A percentile compares a stretch with the other conserved stretches of the same genome.
Evolutionary conservation across 352 stramenopile species (phyloP).

Genomic region (Ophiocytium majus): DNA sequence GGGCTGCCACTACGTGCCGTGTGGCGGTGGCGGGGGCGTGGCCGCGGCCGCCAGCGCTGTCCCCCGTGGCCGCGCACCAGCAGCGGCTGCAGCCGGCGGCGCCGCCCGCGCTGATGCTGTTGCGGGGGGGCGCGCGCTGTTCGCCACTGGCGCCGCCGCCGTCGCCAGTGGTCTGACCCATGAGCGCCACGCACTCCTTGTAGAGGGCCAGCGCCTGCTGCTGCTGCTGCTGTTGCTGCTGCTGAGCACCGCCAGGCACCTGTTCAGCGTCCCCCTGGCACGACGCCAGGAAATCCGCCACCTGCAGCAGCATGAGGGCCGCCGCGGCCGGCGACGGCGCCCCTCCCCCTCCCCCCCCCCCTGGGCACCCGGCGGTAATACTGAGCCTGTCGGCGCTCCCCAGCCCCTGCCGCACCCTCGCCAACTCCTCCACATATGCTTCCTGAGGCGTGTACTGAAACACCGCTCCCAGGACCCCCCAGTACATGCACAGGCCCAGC

Average conservation of each 20-base stretch:
- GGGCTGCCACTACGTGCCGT: background rate
- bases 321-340: background rate
- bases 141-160: background rate
- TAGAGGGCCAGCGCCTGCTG: background rate
- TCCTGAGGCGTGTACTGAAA: background rate
- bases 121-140: background rate
- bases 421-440: background rate
- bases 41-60: no score
- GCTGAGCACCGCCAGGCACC: background rate
- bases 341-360: background rate
- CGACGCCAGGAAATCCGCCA: conserved; percentile 8
- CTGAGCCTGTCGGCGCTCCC: background rate
- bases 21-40: no score
- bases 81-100: background rate
- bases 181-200: conserved; percentile 4
- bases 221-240: background rate
- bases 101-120: background rate
- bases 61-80: background rate
- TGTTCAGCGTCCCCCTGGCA: background rate
- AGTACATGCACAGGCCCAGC: background rate
- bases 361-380: background rate
- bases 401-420: background rate
- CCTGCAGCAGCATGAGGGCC: background rate
- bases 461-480: background rate
- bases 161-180: background rate